Percentiles rank a stretch among this genome's conserved stretches.
phyloP scores from a whole-genome alignment of 768 basidiomycete species.

The Rhodotorula kratochvilovae region DNA sequence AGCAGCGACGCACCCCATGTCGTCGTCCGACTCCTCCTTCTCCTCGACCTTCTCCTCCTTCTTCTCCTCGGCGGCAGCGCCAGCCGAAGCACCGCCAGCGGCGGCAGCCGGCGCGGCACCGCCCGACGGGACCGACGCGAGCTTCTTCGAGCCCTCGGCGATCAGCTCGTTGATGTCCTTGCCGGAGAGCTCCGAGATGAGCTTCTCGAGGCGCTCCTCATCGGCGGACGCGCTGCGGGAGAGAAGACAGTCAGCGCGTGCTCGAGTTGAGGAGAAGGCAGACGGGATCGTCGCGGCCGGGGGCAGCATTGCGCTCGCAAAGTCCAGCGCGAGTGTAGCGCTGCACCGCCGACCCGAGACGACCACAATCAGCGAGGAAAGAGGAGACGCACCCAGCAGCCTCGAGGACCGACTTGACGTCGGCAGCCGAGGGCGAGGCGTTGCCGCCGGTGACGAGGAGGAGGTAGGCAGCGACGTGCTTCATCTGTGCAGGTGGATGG shows the following conservation, averaged over 20 bases:
- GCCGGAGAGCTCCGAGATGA: slow-evolving; percentile 83
- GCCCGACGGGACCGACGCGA: slow-evolving; percentile 95
- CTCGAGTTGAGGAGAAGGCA: not conserved
- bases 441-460: slow-evolving; percentile 95
- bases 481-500: slow-evolving; percentile 17
- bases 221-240: slow-evolving; percentile 70
- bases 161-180: slow-evolving; percentile 90
- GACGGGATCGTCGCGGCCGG: too few relatives aligned
- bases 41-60: slow-evolving; percentile 67
- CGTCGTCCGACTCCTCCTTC: slow-evolving; percentile 16
- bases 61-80: slow-evolving; percentile 66
- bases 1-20: not conserved
- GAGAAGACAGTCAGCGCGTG: too few relatives aligned
- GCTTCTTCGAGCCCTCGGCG: slow-evolving; percentile 83
- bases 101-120: slow-evolving; percentile 59
- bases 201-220: slow-evolving; percentile 68
- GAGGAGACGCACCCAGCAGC: slow-evolving; percentile 57
- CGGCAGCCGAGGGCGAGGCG: slow-evolving; percentile 71
- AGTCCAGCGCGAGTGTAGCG: too few relatives aligned
- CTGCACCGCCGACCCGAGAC: too few relatives aligned
- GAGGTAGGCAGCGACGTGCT: slow-evolving; percentile 59
- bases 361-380: too few relatives aligned
- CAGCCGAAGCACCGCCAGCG: slow-evolving; percentile 54
- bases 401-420: slow-evolving; percentile 79
- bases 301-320: too few relatives aligned